Base-by-base conservation (phyloP, 139 green algal genomes). In the Coelastrella sp. region DNA sequence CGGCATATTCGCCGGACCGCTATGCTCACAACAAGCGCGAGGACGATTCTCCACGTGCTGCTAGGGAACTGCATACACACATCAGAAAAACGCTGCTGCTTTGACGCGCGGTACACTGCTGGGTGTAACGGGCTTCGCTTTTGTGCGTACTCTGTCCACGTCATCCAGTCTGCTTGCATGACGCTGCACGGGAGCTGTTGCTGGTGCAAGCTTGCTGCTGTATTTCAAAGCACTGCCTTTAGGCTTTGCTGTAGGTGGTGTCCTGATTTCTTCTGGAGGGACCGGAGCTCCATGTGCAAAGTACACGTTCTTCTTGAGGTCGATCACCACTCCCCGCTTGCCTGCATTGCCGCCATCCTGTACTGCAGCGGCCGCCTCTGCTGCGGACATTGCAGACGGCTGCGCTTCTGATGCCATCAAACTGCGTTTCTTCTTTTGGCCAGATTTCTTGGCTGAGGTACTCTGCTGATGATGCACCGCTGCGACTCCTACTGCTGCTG, bases 231-330 rank as follows among this genome's bases (percentile, higher is more conserved):
- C 84, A 21, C 45, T 81, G 19, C 90, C 95, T 85, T 95, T 96
- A 38, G 95, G 92, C 8, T 86, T 88, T 1, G 90, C 78, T 8
- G 71, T 85, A 3, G 92, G 93, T 8, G 95, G 95, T 4, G 95
- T 98, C 53, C 95, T 86, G 67, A 98, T 41, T 15, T 94, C 91
- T 0, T 88, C 85, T 19, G 92, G 87, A 0, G 92, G 92, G 35
- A 94, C 84, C 1, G 92, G 91, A 23, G 91, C 89, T 25, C 92
- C 93, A 64, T 93, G 90, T 4, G 85, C 86, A 85, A 94, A 94
- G 43, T 94, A 92, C 38, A 98, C 83, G 85, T 98, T 98, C 5
- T 88, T 81, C 66, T 91, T 91, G 25, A 98, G 84, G 51, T 88
- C 81, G 81, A 98, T 98, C 23, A 87, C 77, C 50, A 98, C 95